These are phyloP conservation scores for Panicum miliaceum DNA, from an alignment of 176 grass and related monocot species.

Conservation along the genomic window DNA sequence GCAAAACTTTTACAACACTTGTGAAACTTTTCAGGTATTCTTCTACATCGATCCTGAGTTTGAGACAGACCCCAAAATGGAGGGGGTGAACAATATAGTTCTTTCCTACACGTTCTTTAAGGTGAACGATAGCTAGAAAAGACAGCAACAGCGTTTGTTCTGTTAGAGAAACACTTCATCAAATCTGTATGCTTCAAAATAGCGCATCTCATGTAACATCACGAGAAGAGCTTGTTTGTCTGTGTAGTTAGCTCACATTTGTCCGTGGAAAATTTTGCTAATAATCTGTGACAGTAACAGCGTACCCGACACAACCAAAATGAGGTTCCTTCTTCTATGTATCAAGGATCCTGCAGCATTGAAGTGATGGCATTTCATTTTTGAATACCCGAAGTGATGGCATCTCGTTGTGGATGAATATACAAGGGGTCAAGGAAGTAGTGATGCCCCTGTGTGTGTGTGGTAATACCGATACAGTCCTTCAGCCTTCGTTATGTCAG, in stretches of 20 bases:
- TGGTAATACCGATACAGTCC: background rate
- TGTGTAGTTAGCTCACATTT: conserved; percentile 8
- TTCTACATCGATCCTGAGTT: conserved; percentile 98
- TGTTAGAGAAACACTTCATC: background rate
- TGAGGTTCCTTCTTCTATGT: background rate
- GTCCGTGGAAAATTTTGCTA: conserved; percentile 18
- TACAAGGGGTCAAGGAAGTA: background rate
- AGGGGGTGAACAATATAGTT: conserved; percentile 92
- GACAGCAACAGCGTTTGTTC: background rate
- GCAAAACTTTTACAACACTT: background rate
- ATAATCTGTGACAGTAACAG: conserved; percentile 28
- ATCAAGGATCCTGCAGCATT: background rate
- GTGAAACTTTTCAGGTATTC: conserved; percentile 69
- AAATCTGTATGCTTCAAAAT: background rate
- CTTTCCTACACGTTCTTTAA: conserved; percentile 99
- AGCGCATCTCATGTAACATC: conserved; percentile 31
- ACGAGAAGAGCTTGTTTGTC: background rate
- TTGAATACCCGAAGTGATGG: no score
- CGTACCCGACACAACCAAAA: background rate
- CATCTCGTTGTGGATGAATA: background rate
- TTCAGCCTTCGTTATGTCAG: conserved; percentile 1
- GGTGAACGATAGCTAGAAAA: conserved; percentile 71
- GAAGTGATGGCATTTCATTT: background rate
- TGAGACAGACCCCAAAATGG: conserved; percentile 95
- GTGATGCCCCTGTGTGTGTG: background rate